phyloP scores from a whole-genome alignment of 2,329 filamentous ascomycete species.

The Fusarium cyanostomum region DNA sequence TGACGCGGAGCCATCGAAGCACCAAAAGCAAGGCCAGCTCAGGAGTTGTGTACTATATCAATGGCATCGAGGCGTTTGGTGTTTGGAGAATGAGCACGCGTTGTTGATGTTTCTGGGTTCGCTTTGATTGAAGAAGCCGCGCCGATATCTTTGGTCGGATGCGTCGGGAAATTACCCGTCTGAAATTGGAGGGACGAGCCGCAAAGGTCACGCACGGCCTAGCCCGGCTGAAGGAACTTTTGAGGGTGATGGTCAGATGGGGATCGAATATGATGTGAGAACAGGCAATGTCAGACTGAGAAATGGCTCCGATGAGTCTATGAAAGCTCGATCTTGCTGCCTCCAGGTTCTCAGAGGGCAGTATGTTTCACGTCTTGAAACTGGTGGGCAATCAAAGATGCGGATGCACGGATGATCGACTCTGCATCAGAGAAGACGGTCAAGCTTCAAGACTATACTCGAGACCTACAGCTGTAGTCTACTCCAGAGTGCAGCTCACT shows the following conservation, averaged over 20 bases:
- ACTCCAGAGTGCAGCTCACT: slow-evolving; percentile 1
- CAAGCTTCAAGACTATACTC: slow-evolving; percentile 3
- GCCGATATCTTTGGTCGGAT: neutral
- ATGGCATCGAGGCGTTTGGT: slow-evolving; percentile 27
- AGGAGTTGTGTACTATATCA: slow-evolving; percentile 22
- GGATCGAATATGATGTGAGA: slow-evolving; percentile 24
- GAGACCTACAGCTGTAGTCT: neutral
- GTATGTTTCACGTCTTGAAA: slow-evolving; percentile 33
- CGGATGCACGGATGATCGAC: slow-evolving; percentile 7
- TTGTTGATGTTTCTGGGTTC: slow-evolving; percentile 9
- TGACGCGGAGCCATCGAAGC: slow-evolving; percentile 4
- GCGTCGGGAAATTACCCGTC: neutral
- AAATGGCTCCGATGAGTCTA: slow-evolving; percentile 23
- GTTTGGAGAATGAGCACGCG: slow-evolving; percentile 19
- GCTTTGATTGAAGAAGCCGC: neutral
- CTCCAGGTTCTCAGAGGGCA: slow-evolving; percentile 14
- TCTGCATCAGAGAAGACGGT: slow-evolving; percentile 1
- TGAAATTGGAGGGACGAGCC: slow-evolving; percentile 30
- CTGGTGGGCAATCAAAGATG: slow-evolving; percentile 4
- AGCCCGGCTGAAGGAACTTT: slow-evolving; percentile 11
- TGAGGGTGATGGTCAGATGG: neutral
- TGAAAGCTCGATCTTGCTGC: slow-evolving; percentile 28
- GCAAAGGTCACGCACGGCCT: slow-evolving; percentile 18
- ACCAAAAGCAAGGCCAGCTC: slow-evolving; percentile 24
- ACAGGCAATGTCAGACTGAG: slow-evolving; percentile 9